phyloP scores from a whole-genome alignment of 108 stramenopile genomes.

The Nitzschia palea region DNA sequence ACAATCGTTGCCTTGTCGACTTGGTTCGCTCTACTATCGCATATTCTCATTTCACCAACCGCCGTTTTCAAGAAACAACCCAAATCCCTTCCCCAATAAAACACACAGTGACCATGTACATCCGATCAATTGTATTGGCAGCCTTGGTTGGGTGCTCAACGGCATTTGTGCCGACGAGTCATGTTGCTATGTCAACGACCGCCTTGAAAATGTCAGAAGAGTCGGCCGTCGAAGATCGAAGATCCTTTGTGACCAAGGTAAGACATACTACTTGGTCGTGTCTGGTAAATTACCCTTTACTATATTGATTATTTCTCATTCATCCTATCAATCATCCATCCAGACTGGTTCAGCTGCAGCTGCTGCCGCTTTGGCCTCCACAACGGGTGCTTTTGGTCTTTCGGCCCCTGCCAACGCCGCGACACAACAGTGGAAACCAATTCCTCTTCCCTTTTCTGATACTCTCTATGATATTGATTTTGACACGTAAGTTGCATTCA shows the following conservation, averaged over 20 bases:
- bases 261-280: conserved; percentile 2
- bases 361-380: conserved; percentile 44
- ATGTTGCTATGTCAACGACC: background rate
- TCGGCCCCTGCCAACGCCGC: conserved; percentile 60
- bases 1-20: background rate
- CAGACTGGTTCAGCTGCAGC: conserved; percentile 50
- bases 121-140: conserved; percentile 20
- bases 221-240: conserved; percentile 46
- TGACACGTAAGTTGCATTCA: conserved; percentile 50
- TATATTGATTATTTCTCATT: background rate
- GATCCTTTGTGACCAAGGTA: conserved; percentile 69
- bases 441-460: conserved; percentile 83
- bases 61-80: background rate
- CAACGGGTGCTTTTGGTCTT: conserved; percentile 19
- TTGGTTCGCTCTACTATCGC: background rate
- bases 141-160: conserved; percentile 8
- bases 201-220: background rate
- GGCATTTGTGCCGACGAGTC: conserved; percentile 25
- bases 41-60: background rate
- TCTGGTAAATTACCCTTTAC: background rate
- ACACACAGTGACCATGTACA: conserved; percentile 3
- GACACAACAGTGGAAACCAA: conserved; percentile 70
- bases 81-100: background rate
- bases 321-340: conserved; percentile 5
- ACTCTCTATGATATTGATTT: conserved; percentile 96